These are phyloP conservation scores for Tylopilus sp. DNA, from an alignment of 768 basidiomycete genomes.

Conservation along the genomic window DNA sequence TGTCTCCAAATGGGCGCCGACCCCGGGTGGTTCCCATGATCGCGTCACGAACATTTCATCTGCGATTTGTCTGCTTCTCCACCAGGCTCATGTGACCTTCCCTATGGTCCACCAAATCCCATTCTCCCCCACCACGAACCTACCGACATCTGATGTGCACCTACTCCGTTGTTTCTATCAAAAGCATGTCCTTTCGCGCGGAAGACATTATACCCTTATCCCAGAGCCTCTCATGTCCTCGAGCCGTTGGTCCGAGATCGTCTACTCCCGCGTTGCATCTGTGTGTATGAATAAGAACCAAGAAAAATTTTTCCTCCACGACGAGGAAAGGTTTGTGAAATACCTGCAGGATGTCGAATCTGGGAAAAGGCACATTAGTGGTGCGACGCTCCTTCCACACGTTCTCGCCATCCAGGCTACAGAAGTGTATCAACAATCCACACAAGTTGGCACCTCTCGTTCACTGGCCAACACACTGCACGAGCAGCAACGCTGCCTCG, in stretches of 20 bases:
- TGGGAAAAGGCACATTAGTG: constrained; percentile 56
- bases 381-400: constrained; percentile 67
- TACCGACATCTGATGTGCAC: constrained; percentile 35
- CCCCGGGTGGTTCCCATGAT: constrained; percentile 57
- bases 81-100: constrained; percentile 30
- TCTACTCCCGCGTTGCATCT: constrained; percentile 58
- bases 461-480: constrained; percentile 9
- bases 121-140: constrained; percentile 22
- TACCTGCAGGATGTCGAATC: constrained; percentile 57
- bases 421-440: not conserved
- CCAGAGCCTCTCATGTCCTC: constrained; percentile 64
- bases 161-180: constrained; percentile 56
- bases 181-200: constrained; percentile 55
- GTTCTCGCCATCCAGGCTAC: constrained; percentile 46
- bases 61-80: constrained; percentile 55
- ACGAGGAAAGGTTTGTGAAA: constrained; percentile 52
- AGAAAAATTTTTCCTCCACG: constrained; percentile 52
- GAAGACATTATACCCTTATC: constrained; percentile 43
- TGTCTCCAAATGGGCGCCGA: constrained; percentile 71
- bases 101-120: constrained; percentile 11
- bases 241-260: constrained; percentile 54
- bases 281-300: constrained; percentile 60
- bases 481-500: constrained; percentile 31
- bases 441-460: not conserved
- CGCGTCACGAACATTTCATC: constrained; percentile 61